Conservation (phyloP, 2,329 filamentous ascomycete genomes). For the Botrytis aclada region DNA sequence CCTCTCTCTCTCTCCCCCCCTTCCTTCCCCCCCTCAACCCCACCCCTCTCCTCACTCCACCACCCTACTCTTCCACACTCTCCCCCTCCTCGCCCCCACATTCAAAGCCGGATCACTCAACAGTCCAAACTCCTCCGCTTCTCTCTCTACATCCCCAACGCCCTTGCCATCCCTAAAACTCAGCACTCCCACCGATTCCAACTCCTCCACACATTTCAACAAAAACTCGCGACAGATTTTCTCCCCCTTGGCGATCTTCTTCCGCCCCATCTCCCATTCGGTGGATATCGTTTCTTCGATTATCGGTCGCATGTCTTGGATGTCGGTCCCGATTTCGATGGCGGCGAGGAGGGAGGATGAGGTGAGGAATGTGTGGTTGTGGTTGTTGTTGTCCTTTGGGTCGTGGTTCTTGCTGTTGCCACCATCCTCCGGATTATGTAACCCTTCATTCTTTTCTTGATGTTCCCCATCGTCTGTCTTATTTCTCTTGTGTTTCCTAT, state of each 20-base stretch:
- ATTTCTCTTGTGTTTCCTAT: background rate
- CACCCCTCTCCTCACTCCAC: background rate
- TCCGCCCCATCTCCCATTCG: background rate
- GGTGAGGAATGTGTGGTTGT: background rate
- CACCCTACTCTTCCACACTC: conserved; percentile 1
- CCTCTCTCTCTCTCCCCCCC: no score
- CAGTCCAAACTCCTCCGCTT: background rate
- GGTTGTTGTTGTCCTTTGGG: background rate
- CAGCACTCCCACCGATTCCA: background rate
- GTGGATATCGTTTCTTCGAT: background rate
- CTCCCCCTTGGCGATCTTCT: background rate
- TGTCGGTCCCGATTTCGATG: background rate
- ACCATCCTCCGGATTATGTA: background rate
- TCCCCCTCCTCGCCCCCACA: background rate
- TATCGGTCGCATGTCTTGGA: background rate
- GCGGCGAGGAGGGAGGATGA: background rate
- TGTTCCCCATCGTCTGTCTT: background rate
- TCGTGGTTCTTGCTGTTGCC: background rate
- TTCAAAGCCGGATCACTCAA: background rate
- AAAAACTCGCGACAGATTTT: background rate
- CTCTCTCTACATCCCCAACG: background rate
- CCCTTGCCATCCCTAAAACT: background rate
- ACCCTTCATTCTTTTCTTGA: background rate
- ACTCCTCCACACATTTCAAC: background rate
- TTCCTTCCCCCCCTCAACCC: no score